Conservation (phyloP, 768 basidiomycete species). For the Basidioascus undulatus region DNA sequence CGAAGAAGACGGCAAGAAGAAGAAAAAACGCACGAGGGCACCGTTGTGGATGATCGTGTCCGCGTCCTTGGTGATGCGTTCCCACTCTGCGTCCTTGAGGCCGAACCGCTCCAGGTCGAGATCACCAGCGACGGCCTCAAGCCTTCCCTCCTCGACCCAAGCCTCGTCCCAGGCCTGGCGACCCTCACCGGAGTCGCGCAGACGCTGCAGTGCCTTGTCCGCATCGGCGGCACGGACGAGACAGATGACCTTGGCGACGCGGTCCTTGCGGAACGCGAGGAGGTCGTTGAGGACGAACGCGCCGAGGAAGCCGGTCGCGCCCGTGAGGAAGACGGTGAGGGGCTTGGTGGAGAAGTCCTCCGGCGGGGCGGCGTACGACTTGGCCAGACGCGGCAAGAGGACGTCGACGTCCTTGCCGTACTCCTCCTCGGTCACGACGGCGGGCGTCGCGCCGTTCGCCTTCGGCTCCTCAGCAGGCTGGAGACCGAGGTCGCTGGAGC, state of each 20-base stretch:
- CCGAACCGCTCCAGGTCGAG: conserved; percentile 54
- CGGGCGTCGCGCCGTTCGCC: conserved; percentile 4
- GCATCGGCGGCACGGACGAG: conserved; percentile 52
- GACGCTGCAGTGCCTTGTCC: conserved; percentile 38
- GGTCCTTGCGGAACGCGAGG: conserved; percentile 27
- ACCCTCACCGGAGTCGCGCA: conserved; percentile 46
- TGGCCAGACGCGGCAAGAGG: conserved; percentile 33
- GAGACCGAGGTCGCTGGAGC: conserved; percentile 60
- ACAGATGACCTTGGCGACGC: conserved; percentile 69
- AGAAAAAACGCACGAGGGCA: conserved; percentile 51
- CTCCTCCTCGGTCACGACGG: conserved; percentile 22
- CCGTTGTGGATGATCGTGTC: conserved; percentile 86
- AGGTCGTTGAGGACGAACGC: conserved; percentile 72
- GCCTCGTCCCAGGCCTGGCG: conserved; percentile 69
- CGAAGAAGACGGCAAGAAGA: not conserved
- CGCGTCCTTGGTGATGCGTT: conserved; percentile 36
- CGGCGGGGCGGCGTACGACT: conserved; percentile 37
- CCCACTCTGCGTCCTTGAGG: conserved; percentile 38
- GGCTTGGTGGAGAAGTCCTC: conserved; percentile 27
- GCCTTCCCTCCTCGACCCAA: conserved; percentile 41
- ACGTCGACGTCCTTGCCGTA: conserved; percentile 58
- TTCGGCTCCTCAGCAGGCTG: conserved; percentile 17
- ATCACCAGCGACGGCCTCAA: conserved; percentile 71
- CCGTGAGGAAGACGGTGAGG: conserved; percentile 76
- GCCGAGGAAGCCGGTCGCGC: conserved; percentile 89